phyloP scores from a whole-genome alignment of 352 stramenopile genomes.

The Phytopythium mirpurense region DNA sequence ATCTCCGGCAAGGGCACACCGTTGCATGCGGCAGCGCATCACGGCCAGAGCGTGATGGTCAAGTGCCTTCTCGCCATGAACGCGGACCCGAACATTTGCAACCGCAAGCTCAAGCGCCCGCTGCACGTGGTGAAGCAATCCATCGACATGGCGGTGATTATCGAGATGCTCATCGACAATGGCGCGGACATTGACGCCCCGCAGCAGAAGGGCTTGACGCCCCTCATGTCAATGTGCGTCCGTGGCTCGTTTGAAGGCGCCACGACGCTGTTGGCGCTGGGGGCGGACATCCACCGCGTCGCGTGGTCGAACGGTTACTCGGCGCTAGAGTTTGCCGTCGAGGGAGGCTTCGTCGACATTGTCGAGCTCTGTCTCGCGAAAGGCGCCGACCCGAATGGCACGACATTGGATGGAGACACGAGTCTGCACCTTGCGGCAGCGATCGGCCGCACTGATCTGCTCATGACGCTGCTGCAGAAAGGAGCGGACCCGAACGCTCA shows the following conservation, averaged over 20 bases:
- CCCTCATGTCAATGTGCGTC: conserved; percentile 72
- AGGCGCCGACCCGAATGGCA: conserved; percentile 50
- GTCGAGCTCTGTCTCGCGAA: conserved; percentile 71
- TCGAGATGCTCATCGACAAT: conserved; percentile 48
- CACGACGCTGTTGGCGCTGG: conserved; percentile 62
- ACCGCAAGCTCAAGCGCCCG: conserved; percentile 50
- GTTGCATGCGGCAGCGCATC: conserved; percentile 58
- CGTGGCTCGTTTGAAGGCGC: conserved; percentile 59
- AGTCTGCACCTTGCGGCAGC: conserved; percentile 66
- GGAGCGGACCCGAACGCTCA: conserved; percentile 52
- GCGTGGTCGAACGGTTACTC: conserved; percentile 79
- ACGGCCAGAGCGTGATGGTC: conserved; percentile 57
- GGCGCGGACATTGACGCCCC: conserved; percentile 53
- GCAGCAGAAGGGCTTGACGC: conserved; percentile 67
- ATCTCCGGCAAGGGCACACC: conserved; percentile 43
- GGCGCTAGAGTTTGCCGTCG: conserved; percentile 55
- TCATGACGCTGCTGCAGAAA: conserved; percentile 44
- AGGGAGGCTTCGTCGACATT: conserved; percentile 31
- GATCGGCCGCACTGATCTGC: conserved; percentile 34
- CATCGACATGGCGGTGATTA: conserved; percentile 56
- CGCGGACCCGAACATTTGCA: conserved; percentile 50
- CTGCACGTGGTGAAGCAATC: conserved; percentile 59
- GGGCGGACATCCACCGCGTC: conserved; percentile 49
- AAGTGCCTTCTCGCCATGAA: conserved; percentile 52
- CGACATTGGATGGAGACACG: conserved; percentile 59